These are phyloP conservation scores for Cylindrodendrum hubeiense DNA, from an alignment of 2,329 filamentous ascomycete species.

Conservation along the genomic window DNA sequence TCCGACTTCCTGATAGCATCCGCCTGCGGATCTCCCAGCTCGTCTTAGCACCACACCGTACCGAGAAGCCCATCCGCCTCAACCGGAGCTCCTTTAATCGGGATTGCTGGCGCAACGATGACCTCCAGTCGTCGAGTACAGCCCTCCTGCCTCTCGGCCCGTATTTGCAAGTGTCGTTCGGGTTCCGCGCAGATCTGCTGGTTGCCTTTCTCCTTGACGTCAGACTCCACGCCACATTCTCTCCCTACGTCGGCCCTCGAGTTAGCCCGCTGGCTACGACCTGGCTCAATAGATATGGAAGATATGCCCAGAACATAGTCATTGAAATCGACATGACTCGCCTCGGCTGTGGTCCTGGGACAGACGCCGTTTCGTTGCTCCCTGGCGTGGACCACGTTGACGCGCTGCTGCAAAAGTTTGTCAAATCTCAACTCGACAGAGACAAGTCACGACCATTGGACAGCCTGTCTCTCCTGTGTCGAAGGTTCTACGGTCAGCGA, in stretches of 20 bases:
- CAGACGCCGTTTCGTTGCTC: constrained; percentile 38
- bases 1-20: constrained; percentile 42
- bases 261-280: constrained; percentile 51
- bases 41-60: constrained; percentile 31
- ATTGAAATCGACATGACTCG: constrained; percentile 58
- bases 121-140: constrained; percentile 47
- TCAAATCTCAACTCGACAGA: constrained; percentile 40
- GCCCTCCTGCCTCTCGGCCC: constrained; percentile 40
- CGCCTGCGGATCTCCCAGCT: constrained; percentile 45
- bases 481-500: constrained; percentile 49
- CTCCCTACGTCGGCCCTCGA: constrained; percentile 49
- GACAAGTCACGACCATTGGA: constrained; percentile 39
- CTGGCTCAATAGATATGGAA: constrained; percentile 52
- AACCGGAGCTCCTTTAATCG: constrained; percentile 43
- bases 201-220: constrained; percentile 49
- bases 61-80: constrained; percentile 45
- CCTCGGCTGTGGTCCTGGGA: constrained; percentile 48
- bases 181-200: constrained; percentile 53
- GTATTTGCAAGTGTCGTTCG: constrained; percentile 49
- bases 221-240: constrained; percentile 54
- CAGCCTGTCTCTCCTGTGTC: constrained; percentile 50
- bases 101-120: constrained; percentile 50
- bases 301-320: constrained; percentile 51
- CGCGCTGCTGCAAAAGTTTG: constrained; percentile 45
- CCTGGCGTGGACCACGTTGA: constrained; percentile 44